These are phyloP conservation scores for Pseudotsuga menziesii DNA, from an alignment of 75 land plant species.

Conservation along the genomic window DNA sequence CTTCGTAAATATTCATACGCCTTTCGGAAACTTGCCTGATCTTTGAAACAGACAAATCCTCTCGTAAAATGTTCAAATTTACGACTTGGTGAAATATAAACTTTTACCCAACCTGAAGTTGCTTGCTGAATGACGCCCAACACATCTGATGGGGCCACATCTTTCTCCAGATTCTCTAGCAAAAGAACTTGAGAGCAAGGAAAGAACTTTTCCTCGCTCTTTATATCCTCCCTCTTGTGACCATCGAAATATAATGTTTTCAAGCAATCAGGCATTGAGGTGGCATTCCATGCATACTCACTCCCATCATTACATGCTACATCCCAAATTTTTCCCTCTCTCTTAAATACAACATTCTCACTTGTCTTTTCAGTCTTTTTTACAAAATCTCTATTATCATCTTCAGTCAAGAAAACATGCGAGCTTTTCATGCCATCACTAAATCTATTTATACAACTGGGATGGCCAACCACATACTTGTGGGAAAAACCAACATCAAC, in stretches of 20 bases:
- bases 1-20: background rate
- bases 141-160: conserved; percentile 7
- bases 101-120: background rate
- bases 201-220: background rate
- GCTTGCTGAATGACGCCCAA: background rate
- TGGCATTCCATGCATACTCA: background rate
- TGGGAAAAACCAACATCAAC: background rate
- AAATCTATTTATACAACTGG: too few species aligned
- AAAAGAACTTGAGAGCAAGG: background rate
- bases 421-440: background rate
- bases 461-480: too few species aligned
- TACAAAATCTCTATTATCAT: background rate
- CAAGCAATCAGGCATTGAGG: background rate
- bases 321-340: background rate
- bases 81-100: background rate
- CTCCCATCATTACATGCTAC: background rate
- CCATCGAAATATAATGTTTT: background rate
- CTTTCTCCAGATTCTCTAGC: conserved; percentile 2
- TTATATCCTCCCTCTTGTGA: background rate
- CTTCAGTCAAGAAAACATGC: background rate
- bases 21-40: conserved; percentile 1
- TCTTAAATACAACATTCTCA: background rate
- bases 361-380: background rate
- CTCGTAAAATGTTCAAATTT: background rate
- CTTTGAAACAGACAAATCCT: background rate